Conservation (phyloP, 1,284 basidiomycete species). For the Caloboletus inedulis region DNA sequence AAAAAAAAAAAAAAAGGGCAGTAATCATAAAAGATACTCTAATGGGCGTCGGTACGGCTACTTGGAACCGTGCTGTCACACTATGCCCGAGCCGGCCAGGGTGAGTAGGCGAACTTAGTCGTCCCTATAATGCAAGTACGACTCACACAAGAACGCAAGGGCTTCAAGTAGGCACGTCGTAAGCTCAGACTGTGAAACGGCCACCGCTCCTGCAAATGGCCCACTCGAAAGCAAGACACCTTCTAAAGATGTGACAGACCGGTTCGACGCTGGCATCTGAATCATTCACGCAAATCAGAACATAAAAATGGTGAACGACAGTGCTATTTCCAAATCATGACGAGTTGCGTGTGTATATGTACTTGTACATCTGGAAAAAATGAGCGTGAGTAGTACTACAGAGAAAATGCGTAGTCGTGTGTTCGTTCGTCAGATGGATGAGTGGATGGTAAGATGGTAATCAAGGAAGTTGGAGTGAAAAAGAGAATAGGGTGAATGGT, state of each 20-base stretch:
- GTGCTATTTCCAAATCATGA: conserved; percentile 3
- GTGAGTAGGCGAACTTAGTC: too few species aligned
- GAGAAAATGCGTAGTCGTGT: conserved; percentile 19
- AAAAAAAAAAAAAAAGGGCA: too few species aligned
- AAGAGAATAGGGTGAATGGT: conserved; percentile 12
- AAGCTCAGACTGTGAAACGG: too few species aligned
- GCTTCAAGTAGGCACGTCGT: too few species aligned
- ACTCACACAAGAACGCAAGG: too few species aligned
- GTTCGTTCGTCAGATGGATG: not conserved
- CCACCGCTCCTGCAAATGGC: not conserved
- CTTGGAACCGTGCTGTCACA: too few species aligned
- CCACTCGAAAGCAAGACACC: not conserved
- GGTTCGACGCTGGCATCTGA: too few species aligned
- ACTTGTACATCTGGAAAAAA: conserved; percentile 19
- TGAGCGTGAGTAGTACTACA: conserved; percentile 30
- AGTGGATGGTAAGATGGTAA: not conserved
- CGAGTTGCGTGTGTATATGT: not conserved
- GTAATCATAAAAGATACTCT: too few species aligned
- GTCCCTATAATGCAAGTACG: too few species aligned
- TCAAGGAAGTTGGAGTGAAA: not conserved
- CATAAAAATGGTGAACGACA: not conserved
- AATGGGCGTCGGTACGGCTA: too few species aligned
- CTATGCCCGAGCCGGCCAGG: too few species aligned
- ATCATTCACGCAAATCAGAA: not conserved
- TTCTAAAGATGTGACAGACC: not conserved